Conservation (phyloP, 768 basidiomycete species). For the Pulveroboletus sp. region DNA sequence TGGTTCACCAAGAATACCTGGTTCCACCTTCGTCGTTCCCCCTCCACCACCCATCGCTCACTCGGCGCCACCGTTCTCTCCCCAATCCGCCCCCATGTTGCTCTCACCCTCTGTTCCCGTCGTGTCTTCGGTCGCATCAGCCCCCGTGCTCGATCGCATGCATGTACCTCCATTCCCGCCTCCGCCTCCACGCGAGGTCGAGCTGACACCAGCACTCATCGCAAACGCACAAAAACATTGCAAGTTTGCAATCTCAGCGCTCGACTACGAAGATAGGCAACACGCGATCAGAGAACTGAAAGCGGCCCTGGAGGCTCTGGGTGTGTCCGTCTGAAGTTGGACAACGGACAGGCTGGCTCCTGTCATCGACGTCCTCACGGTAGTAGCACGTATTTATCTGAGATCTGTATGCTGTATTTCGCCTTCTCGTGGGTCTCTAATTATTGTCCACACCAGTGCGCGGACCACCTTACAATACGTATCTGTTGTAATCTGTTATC, state of each 20-base stretch:
- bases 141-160: conserved; percentile 1
- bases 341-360: conserved; percentile 3
- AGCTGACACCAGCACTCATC: conserved; percentile 55
- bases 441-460: neutral
- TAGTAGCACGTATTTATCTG: conserved; percentile 3
- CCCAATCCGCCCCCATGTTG: conserved; percentile 23
- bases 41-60: conserved; percentile 20
- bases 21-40: conserved; percentile 9
- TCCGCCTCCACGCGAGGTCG: conserved; percentile 26
- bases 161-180: conserved; percentile 19
- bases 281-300: conserved; percentile 82
- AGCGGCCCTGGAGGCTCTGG: conserved; percentile 66
- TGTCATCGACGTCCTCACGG: neutral
- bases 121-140: no score
- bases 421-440: neutral
- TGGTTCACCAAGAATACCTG: conserved; percentile 7
- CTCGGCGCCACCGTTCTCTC: conserved; percentile 8
- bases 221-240: conserved; percentile 87
- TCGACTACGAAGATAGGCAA: conserved; percentile 91
- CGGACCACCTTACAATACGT: neutral
- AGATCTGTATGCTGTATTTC: conserved; percentile 1
- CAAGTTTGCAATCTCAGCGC: conserved; percentile 86
- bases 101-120: conserved; percentile 2
- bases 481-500: neutral
- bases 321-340: conserved; percentile 36